Percentiles rank a stretch among this genome's conserved stretches.
Conservation (phyloP, 2,329 filamentous ascomycete species). For the Aureobasidium sp. region DNA sequence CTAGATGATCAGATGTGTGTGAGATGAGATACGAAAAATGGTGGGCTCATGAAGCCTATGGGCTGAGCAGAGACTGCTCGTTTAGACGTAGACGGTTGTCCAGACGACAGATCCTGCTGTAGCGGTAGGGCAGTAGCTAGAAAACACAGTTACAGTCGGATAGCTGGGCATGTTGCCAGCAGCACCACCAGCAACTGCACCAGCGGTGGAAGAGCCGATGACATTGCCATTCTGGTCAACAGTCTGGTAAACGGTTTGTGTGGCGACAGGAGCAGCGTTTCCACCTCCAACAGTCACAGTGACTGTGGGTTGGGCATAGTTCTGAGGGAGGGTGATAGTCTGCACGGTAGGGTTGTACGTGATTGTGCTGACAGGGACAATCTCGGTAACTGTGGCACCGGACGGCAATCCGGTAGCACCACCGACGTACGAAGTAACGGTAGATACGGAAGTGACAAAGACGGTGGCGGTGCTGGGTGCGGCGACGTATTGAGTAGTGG, state of each 20-base stretch:
- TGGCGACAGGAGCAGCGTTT: background rate
- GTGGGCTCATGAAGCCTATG: background rate
- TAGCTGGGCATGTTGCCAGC: background rate
- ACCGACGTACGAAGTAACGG: background rate
- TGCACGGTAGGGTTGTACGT: background rate
- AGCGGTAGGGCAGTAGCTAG: slow-evolving; percentile 28
- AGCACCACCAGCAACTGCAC: background rate
- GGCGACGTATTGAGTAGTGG: slow-evolving; percentile 6
- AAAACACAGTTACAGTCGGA: slow-evolving; percentile 20
- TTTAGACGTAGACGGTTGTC: background rate
- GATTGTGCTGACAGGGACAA: background rate
- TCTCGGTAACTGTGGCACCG: background rate
- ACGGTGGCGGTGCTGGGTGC: background rate
- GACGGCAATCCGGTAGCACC: background rate
- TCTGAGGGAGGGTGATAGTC: background rate
- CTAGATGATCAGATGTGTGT: background rate
- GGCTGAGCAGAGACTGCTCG: background rate
- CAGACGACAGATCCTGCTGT: background rate
- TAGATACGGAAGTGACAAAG: background rate
- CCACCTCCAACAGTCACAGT: background rate
- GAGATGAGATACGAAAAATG: background rate
- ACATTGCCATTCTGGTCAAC: background rate
- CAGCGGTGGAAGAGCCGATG: background rate
- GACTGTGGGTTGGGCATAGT: background rate
- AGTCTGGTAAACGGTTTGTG: background rate